phyloP scores from a whole-genome alignment of 177 flowering plant genomes.

The Vitis hybrid region DNA sequence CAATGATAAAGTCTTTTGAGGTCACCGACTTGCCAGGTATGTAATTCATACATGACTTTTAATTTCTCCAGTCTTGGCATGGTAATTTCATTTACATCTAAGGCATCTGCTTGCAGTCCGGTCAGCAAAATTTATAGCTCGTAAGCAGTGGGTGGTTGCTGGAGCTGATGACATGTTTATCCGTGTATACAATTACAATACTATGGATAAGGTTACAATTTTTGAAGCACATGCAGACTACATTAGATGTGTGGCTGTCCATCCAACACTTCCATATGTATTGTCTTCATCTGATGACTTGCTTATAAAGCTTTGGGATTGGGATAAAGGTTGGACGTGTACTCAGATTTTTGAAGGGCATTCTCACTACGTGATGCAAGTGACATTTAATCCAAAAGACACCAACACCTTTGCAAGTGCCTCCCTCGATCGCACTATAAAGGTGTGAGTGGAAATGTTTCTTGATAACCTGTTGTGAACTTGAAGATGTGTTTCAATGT shows the following conservation, averaged over 20 bases:
- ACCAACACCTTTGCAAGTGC: slow-evolving; percentile 99
- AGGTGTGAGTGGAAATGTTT: slow-evolving; percentile 43
- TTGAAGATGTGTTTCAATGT: no score
- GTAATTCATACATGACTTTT: neutral
- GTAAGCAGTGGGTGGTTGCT: slow-evolving; percentile 97
- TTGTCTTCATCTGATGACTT: slow-evolving; percentile 98
- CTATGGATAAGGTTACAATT: slow-evolving; percentile 96
- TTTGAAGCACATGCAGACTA: slow-evolving; percentile 97
- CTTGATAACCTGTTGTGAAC: neutral
- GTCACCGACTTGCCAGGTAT: slow-evolving; percentile 93
- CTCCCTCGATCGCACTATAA: slow-evolving; percentile 96
- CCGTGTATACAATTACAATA: slow-evolving; percentile 96
- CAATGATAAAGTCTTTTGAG: slow-evolving; percentile 87
- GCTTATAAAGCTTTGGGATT: slow-evolving; percentile 99
- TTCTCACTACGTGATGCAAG: slow-evolving; percentile 98
- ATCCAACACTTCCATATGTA: slow-evolving; percentile 97
- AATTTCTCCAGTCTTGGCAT: slow-evolving; percentile 6
- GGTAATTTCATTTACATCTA: neutral
- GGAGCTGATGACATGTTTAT: slow-evolving; percentile 98
- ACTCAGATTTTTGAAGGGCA: slow-evolving; percentile 98
- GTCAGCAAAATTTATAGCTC: slow-evolving; percentile 88
- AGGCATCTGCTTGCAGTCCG: slow-evolving; percentile 57
- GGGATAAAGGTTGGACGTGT: slow-evolving; percentile 97
- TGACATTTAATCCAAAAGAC: slow-evolving; percentile 96
- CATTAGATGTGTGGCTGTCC: slow-evolving; percentile 96